Base-by-base conservation (phyloP, 2,329 filamentous ascomycete species). In the Colletotrichum noveboracense region DNA sequence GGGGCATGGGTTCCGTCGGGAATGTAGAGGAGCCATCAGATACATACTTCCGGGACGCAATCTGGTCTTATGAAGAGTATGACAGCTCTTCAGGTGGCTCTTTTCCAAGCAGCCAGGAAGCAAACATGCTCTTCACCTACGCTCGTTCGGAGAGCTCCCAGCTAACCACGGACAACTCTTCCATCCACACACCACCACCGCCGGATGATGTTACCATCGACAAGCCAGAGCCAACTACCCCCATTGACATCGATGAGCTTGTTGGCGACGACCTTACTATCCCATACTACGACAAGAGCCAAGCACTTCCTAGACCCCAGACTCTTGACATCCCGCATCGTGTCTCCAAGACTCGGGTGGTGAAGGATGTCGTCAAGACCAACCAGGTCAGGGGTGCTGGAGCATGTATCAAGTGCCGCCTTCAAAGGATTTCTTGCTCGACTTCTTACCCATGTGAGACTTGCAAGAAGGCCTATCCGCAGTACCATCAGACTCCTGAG, bases 371-470 rank as follows among this genome's bases (percentile, higher is more conserved):
- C 18, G 36, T 26, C 52, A 71, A 76, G 70, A 62, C 55, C 21
- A 71, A 67, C 66, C 70, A 61, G 13, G 66, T 76, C 21, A 64
- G 74, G 28, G 64, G 64, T 18, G 38, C 64, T n/a, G 66, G 66
- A 65, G 74, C 74, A 10, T 76, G 74, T 43, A 66, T 73, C 60
- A 64, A 52, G 43, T 76, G 73, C 48, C 73, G 73, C 3, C 62
- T 76, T 28, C 56, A 76, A 48, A 71, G 66, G 56, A 34, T 69
- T 21, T 32, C 70, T 7, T 76, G 73, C 73, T 65, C 64, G 24
- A 32, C 43, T 21, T 30, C 26, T 18, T 48, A 36, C 10, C 18
- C 62, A 13, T 76, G 73, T 43, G 56, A 48, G 5, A 65, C 64
- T 18, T 76, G 73, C 69, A 76, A 65, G 34, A 71, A 52, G 34